Evolutionary conservation across 2,329 filamentous ascomycete genomes (phyloP).

Genomic region (Penicillium sp.): DNA sequence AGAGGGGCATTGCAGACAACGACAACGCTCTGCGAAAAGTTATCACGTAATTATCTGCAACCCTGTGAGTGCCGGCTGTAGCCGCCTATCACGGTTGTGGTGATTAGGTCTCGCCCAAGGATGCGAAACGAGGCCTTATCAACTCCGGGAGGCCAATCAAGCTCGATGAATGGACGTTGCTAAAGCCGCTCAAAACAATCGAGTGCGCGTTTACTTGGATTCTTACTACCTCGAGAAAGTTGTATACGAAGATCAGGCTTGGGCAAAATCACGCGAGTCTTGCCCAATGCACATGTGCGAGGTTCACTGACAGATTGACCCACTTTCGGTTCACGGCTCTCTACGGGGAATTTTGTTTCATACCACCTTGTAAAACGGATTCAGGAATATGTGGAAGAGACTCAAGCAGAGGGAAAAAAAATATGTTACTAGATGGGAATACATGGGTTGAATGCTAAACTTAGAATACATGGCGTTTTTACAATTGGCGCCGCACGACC

Average conservation of each 20-base stretch:
- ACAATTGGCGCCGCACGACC: constrained; percentile 9
- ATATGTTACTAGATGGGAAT: constrained; percentile 11
- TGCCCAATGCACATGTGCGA: not conserved
- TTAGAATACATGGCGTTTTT: constrained; percentile 26
- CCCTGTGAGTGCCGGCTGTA: constrained; percentile 16
- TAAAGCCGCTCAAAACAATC: not conserved
- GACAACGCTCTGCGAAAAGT: constrained; percentile 1
- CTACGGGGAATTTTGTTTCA: not conserved
- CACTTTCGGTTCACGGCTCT: not conserved
- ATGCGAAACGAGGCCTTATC: not conserved
- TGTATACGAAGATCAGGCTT: not conserved
- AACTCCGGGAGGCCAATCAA: not conserved
- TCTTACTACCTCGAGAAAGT: too few species aligned
- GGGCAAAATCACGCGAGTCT: not conserved
- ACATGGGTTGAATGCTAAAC: constrained; percentile 20
- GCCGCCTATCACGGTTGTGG: constrained; percentile 17
- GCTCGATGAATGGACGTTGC: not conserved
- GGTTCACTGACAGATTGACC: not conserved
- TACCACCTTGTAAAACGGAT: not conserved
- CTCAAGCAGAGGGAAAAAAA: not conserved
- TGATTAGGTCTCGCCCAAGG: constrained; percentile 2
- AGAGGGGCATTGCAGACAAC: constrained; percentile 33
- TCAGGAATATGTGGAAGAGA: not conserved
- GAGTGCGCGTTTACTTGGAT: too few species aligned
- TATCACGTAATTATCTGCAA: constrained; percentile 26